phyloP scores from a whole-genome alignment of 1,284 basidiomycete genomes.

The Cerrena zonata region DNA sequence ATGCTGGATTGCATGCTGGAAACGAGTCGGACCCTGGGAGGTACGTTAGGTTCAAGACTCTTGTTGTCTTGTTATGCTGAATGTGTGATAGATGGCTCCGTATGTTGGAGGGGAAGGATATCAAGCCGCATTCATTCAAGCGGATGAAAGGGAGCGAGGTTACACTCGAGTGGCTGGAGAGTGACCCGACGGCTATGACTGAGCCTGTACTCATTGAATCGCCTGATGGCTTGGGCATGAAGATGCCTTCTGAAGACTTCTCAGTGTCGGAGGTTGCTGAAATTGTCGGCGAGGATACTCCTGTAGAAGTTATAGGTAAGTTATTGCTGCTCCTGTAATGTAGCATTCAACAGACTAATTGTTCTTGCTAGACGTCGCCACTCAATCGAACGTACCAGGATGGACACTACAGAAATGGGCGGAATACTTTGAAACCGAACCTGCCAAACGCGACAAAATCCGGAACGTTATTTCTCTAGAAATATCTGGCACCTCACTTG shows the following conservation, averaged over 20 bases:
- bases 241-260: constrained; percentile 67
- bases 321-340: neutral
- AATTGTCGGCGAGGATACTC: constrained; percentile 69
- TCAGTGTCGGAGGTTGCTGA: constrained; percentile 77
- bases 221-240: constrained; percentile 79
- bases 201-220: constrained; percentile 73
- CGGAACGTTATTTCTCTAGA: constrained; percentile 36
- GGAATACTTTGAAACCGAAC: constrained; percentile 72
- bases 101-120: constrained; percentile 60
- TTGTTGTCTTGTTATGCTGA: too few species aligned
- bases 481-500: constrained; percentile 32
- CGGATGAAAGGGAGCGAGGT: constrained; percentile 64
- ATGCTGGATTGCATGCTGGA: constrained; percentile 59
- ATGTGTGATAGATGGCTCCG: constrained; percentile 57
- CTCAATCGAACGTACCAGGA: constrained; percentile 72
- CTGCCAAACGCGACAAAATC: constrained; percentile 71
- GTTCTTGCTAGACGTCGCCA: constrained; percentile 62
- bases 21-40: constrained; percentile 53
- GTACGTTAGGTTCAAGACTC: constrained; percentile 9
- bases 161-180: constrained; percentile 65
- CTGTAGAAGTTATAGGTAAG: constrained; percentile 86
- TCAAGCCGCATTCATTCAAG: constrained; percentile 57
- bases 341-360: neutral
- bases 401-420: constrained; percentile 92
- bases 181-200: constrained; percentile 61